Conservation (phyloP, 305 asterid species). For the Andrographis paniculata region DNA sequence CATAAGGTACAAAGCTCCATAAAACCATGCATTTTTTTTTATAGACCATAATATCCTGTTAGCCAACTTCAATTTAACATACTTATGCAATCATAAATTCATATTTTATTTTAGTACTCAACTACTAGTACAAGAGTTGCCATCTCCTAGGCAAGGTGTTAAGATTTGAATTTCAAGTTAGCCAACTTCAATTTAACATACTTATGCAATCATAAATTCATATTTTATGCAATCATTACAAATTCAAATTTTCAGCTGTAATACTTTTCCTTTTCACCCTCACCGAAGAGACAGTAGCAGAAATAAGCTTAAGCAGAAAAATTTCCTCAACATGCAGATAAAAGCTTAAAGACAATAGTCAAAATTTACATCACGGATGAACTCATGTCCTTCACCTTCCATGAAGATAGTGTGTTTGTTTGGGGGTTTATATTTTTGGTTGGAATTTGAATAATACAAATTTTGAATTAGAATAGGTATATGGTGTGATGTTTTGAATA, state of each 20-base stretch:
- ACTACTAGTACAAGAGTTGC: neutral
- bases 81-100: neutral
- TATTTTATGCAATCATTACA: too few species aligned
- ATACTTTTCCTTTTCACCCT: neutral
- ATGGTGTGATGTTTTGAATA: too few species aligned
- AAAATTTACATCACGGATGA: too few species aligned
- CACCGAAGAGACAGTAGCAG: neutral
- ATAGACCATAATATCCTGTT: neutral
- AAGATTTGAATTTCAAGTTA: neutral
- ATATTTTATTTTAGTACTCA: neutral
- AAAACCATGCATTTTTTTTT: neutral
- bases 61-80: neutral
- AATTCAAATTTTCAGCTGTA: constrained; percentile 10
- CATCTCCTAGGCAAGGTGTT: neutral
- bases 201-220: too few species aligned
- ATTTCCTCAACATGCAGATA: too few species aligned
- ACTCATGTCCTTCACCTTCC: too few species aligned
- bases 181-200: neutral
- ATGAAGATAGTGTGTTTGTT: too few species aligned
- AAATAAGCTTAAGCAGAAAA: neutral
- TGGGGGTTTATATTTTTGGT: too few species aligned
- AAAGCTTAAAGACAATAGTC: too few species aligned
- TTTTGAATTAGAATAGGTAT: too few species aligned
- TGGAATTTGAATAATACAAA: too few species aligned
- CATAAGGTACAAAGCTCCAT: neutral